Conservation (phyloP, 1,284 basidiomycete genomes). For the Cryptococcus jaspeensis region DNA sequence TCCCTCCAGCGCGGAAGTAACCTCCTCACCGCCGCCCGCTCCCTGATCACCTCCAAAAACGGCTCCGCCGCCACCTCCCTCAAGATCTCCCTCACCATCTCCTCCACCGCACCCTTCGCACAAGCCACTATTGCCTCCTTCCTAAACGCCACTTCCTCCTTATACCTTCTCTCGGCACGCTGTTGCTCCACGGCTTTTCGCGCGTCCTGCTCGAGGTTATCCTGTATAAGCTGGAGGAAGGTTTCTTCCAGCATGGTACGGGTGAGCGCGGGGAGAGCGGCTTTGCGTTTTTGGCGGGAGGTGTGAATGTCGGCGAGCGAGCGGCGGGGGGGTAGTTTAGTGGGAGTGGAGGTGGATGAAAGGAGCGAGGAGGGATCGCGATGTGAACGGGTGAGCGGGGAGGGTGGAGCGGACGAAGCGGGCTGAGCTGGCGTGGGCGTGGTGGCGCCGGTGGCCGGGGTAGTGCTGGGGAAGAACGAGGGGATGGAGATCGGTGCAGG, state of each 20-base stretch:
- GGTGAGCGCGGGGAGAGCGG: constrained; percentile 16
- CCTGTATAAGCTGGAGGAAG: constrained; percentile 20
- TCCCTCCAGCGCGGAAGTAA: constrained; percentile 6
- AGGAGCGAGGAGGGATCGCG: constrained; percentile 3
- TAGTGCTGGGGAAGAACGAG: background rate
- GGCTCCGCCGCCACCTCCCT: background rate
- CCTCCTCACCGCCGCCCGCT: constrained; percentile 7
- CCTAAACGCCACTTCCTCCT: constrained; percentile 13
- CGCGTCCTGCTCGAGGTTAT: constrained; percentile 16
- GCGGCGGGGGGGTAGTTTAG: background rate
- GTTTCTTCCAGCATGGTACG: constrained; percentile 30
- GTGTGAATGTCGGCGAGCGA: constrained; percentile 1
- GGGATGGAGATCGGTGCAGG: background rate
- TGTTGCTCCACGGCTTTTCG: constrained; percentile 23
- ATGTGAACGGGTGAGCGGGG: background rate
- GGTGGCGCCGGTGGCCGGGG: constrained; percentile 3
- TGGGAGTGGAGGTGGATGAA: background rate
- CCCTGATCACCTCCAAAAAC: constrained; percentile 3
- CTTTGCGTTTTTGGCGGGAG: background rate
- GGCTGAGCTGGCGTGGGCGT: constrained; percentile 2
- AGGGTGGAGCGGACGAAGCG: background rate
- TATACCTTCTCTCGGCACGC: constrained; percentile 20
- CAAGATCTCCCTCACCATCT: constrained; percentile 9
- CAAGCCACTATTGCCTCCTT: constrained; percentile 17
- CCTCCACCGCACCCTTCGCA: constrained; percentile 9